Evolutionary conservation across 768 basidiomycete species (phyloP), one percentile per base, ranked within the genome.

Genomic region (Wakefieldia striispora): DNA sequence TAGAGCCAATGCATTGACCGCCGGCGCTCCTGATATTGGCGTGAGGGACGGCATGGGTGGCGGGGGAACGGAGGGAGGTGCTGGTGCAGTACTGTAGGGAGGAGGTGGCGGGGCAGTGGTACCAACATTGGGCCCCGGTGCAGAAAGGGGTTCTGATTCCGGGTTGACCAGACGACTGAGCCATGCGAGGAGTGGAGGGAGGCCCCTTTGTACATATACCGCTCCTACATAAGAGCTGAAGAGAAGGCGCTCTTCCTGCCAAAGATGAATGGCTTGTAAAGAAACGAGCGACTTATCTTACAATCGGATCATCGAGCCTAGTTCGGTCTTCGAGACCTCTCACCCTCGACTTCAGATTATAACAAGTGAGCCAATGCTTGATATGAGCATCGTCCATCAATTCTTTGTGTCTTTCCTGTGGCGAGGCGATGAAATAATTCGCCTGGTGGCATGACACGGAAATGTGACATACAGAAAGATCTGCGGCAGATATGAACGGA

Each of bases 171-270:
- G 70, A 45, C 70, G 70, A 41, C 77, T 77, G 27, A 86, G 76
- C 84, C 84, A 88, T 20, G 65, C 57, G 58, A 81, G 73, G 42
- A 86, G 71, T 7, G 64, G 59, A 4, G 58, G 38, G 31, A 78
- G 59, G 19, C 85, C 86, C 46, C 72, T 76, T 43, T 79, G 77
- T n/a, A 76, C 70, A 62, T 78, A 83, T 12, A 84, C 64, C n/a
- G 83, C 86, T 9, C 84, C 86, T 12, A 87, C 70, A 54, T 86
- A 87, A 17, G 78, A 77, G 57, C 78, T 59, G 54, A 85, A 85
- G 42, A 83, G 76, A 38, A 64, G 67, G 23, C 71, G 71, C 46
- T 79, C 76, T 65, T 83, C 83, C 84, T 87, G 53, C 16, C 27
- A 29, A 45, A 23, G 36, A 41, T 56, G 54, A 48, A 29, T 31